A percentile compares a stretch with the other conserved stretches of the same genome.
Evolutionary conservation across 1,284 basidiomycete genomes (phyloP).

Genomic region (Leucoagaricus sp.): DNA sequence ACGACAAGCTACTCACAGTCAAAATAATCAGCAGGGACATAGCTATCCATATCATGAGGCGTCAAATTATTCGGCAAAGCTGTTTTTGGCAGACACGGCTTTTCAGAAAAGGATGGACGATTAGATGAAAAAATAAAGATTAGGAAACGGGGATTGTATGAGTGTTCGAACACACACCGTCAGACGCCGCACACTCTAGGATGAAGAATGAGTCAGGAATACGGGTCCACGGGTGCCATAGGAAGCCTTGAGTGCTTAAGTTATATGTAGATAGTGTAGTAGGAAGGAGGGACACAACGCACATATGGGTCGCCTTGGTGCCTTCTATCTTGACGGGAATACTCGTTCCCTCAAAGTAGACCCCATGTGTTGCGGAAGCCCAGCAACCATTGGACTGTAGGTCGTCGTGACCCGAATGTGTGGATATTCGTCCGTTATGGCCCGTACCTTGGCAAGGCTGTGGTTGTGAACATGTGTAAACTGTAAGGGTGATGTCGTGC

Average conservation of each 20-base stretch:
- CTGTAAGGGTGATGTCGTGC: conserved; percentile 72
- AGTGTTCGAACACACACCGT: too few species aligned
- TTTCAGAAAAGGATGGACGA: too few species aligned
- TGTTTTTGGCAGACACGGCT: too few species aligned
- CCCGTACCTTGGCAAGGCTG: conserved; percentile 53
- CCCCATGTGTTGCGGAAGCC: conserved; percentile 28
- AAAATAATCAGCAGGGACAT: conserved; percentile 78
- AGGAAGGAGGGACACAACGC: conserved; percentile 26
- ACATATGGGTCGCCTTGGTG: conserved; percentile 57
- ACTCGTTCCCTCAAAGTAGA: conserved; percentile 76
- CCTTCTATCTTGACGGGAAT: conserved; percentile 72
- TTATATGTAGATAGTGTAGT: neutral
- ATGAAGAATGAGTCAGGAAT: conserved; percentile 70
- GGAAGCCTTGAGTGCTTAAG: conserved; percentile 43
- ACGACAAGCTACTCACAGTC: too few species aligned
- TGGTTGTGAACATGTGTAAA: conserved; percentile 65
- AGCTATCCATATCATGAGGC: too few species aligned
- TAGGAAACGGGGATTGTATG: too few species aligned
- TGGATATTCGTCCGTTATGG: conserved; percentile 42
- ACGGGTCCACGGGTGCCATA: conserved; percentile 73
- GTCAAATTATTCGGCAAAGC: too few species aligned
- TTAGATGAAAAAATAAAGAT: too few species aligned
- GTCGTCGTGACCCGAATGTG: conserved; percentile 58
- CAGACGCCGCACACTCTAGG: conserved; percentile 78
- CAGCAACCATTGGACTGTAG: conserved; percentile 59